phyloP scores from a whole-genome alignment of 202 grass and related monocot genomes.

The Dendrocalamus latiflorus region DNA sequence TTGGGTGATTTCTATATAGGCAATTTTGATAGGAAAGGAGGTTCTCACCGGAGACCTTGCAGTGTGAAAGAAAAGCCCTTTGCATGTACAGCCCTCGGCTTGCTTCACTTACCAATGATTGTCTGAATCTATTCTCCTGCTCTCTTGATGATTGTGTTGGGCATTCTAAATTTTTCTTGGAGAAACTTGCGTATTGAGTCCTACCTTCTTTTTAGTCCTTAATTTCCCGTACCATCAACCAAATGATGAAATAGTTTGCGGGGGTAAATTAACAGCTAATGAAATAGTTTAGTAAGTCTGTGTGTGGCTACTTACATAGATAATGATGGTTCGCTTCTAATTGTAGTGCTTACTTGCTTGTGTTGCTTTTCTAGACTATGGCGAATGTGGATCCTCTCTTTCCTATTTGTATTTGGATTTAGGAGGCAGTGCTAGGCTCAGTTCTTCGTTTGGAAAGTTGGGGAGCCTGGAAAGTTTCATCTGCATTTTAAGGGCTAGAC shows the following conservation, averaged over 20 bases:
- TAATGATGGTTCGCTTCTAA: neutral
- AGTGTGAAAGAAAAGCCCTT: neutral
- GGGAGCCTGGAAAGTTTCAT: neutral
- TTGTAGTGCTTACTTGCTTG: neutral
- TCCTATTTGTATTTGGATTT: neutral
- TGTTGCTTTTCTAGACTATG: neutral
- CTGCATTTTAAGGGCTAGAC: too few relatives aligned
- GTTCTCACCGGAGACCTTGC: neutral
- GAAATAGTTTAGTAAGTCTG: neutral
- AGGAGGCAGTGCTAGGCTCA: neutral
- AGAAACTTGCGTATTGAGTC: neutral
- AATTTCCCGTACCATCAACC: neutral
- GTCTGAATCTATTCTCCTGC: conserved; percentile 2
- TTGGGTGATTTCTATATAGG: conserved; percentile 20
- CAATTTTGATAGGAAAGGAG: conserved; percentile 37
- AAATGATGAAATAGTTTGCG: neutral
- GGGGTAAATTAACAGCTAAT: neutral
- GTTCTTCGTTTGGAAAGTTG: neutral
- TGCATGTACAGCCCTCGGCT: neutral
- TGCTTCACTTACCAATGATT: conserved; percentile 7
- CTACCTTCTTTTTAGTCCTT: neutral
- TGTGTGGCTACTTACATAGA: neutral
- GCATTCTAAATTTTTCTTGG: neutral
- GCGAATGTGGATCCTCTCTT: neutral
- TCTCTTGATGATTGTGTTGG: conserved; percentile 15